phyloP scores from a whole-genome alignment of 2,329 filamentous ascomycete genomes.

The Penicillium occitanis region DNA sequence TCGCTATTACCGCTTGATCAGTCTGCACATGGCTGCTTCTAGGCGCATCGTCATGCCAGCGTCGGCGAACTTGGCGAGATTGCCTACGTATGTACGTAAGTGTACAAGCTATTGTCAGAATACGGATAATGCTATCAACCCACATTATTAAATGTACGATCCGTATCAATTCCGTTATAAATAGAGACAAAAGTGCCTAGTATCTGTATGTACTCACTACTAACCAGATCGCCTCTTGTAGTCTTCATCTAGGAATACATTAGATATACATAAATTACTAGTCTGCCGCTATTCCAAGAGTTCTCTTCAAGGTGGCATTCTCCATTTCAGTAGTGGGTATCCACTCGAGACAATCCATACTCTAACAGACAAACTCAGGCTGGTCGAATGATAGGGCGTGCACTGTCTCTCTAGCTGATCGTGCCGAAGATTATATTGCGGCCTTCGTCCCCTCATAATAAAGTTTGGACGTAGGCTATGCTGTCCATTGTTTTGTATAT shows the following conservation, averaged over 20 bases:
- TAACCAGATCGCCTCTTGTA: background rate
- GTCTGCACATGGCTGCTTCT: background rate
- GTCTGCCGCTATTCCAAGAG: background rate
- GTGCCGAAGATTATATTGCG: background rate
- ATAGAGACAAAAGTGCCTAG: background rate
- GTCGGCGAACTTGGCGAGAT: background rate
- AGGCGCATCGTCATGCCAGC: background rate
- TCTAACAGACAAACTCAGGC: background rate
- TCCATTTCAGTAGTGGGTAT: background rate
- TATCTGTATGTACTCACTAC: background rate
- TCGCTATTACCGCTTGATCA: background rate
- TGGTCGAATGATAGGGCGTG: background rate
- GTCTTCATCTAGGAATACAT: constrained; percentile 4
- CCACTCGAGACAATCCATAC: background rate
- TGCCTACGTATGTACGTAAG: background rate
- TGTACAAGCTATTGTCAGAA: background rate
- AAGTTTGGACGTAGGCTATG: background rate
- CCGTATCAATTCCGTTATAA: background rate
- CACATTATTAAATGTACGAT: background rate
- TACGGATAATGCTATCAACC: background rate
- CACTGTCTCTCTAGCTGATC: background rate
- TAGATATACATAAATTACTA: constrained; percentile 5
- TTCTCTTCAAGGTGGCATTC: constrained; percentile 1
- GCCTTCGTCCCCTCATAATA: background rate
- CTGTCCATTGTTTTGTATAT: background rate